A percentile compares a stretch with the other conserved stretches of the same genome.
These are phyloP conservation scores for Chaetomium globosum DNA, from an alignment of 2,329 filamentous ascomycete genomes.

Conservation along the genomic window DNA sequence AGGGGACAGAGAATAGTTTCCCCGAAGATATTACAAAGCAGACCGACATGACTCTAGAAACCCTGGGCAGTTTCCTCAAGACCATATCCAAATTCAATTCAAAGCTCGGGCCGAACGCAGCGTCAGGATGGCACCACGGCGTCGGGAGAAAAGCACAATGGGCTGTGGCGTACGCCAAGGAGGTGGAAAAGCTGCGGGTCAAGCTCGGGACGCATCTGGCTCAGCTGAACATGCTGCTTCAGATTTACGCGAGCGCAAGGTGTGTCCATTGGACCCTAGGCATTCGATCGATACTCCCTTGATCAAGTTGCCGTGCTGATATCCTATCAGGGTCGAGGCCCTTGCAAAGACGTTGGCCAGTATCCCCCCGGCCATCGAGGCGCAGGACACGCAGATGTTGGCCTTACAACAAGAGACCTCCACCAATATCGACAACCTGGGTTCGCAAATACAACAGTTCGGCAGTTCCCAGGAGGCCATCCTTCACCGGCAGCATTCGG, in stretches of 20 bases:
- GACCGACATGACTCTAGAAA: not conserved
- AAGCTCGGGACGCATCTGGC: not conserved
- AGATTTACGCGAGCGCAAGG: not conserved
- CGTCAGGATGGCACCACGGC: not conserved
- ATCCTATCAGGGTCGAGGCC: not conserved
- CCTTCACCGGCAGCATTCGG: not conserved
- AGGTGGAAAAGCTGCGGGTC: not conserved
- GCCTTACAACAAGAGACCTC: not conserved
- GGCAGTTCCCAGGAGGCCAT: not conserved
- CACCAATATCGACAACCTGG: not conserved
- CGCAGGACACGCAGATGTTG: not conserved
- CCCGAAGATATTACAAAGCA: not conserved
- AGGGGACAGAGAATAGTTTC: not conserved
- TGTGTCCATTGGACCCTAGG: not conserved
- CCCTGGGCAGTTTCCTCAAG: not conserved
- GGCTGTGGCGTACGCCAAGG: not conserved
- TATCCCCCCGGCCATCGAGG: not conserved
- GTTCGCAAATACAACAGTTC: not conserved
- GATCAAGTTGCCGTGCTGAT: not conserved
- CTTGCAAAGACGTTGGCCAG: not conserved
- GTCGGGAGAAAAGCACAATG: not conserved
- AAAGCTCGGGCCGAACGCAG: not conserved
- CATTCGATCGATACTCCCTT: not conserved
- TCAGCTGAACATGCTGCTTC: not conserved
- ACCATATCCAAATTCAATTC: not conserved